A percentile compares a stretch with the other conserved stretches of the same genome.
phyloP scores from a whole-genome alignment of 2,329 filamentous ascomycete species.

The Colletotrichum salicis region DNA sequence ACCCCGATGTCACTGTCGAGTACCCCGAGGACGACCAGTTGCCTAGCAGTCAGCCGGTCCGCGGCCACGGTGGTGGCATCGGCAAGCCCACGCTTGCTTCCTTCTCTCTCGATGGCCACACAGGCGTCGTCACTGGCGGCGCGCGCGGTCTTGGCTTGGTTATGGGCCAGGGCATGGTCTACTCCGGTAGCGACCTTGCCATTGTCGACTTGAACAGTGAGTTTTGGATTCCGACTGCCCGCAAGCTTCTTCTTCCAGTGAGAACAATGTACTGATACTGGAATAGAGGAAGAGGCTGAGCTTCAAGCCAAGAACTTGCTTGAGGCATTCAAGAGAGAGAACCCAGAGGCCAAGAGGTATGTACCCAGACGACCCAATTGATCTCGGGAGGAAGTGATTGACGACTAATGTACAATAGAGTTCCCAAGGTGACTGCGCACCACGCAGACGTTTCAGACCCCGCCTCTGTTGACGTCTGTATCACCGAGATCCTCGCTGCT shows the following conservation, averaged over 20 bases:
- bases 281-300: constrained; percentile 74
- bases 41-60: constrained; percentile 75
- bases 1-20: constrained; percentile 80
- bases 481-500: constrained; percentile 73
- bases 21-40: constrained; percentile 81
- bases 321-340: constrained; percentile 80
- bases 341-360: constrained; percentile 78
- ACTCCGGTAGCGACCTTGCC: constrained; percentile 87
- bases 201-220: constrained; percentile 93
- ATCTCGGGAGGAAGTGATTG: background rate
- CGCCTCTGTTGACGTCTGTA: constrained; percentile 78
- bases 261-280: background rate
- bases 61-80: constrained; percentile 81
- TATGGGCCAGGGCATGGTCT: constrained; percentile 91
- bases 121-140: constrained; percentile 89
- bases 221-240: constrained; percentile 43
- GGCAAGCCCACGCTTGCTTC: constrained; percentile 85
- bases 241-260: background rate
- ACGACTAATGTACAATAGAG: constrained; percentile 51
- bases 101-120: constrained; percentile 87
- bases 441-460: constrained; percentile 87
- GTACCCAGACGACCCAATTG: constrained; percentile 35
- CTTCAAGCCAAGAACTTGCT: constrained; percentile 80
- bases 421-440: constrained; percentile 89
- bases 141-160: constrained; percentile 89